Conservation (phyloP, 106 monocot genomes). For the Dactylorhiza incarnata region DNA sequence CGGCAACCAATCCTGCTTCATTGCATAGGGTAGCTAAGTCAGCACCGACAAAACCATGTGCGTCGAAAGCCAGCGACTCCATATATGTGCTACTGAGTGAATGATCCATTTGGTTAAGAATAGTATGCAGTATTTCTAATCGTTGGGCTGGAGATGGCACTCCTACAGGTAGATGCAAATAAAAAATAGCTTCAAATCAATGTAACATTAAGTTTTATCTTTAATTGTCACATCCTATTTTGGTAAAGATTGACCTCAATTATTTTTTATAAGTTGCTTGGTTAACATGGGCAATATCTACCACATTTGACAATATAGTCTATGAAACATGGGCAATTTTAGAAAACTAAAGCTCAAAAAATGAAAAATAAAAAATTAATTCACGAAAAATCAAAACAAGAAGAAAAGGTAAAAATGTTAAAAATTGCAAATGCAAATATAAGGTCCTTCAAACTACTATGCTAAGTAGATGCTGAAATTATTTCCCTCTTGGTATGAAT, state of each 20-base stretch:
- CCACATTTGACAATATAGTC: not conserved
- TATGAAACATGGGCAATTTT: not conserved
- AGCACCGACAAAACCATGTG: slow-evolving; percentile 98
- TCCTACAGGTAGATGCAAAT: slow-evolving; percentile 41
- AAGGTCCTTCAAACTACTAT: not conserved
- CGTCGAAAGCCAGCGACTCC: slow-evolving; percentile 58
- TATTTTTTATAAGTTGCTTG: not conserved
- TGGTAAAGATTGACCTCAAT: not conserved
- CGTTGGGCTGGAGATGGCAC: slow-evolving; percentile 93
- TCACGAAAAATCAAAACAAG: not conserved
- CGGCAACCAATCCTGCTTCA: slow-evolving; percentile 73
- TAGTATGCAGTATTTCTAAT: slow-evolving; percentile 58
- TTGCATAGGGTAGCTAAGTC: slow-evolving; percentile 93
- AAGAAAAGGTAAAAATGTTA: not conserved
- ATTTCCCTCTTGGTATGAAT: not conserved
- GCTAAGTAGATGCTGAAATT: not conserved
- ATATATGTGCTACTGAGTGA: slow-evolving; percentile 45
- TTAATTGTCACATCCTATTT: not conserved
- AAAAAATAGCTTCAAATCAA: not conserved
- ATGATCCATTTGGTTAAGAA: slow-evolving; percentile 55
- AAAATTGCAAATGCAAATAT: not conserved
- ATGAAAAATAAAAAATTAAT: not conserved
- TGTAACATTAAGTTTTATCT: not conserved
- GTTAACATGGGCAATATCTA: not conserved
- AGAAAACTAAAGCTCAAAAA: not conserved